These are phyloP conservation scores for Solanum habrochaites DNA, from an alignment of 257 asterid species.

Conservation along the genomic window DNA sequence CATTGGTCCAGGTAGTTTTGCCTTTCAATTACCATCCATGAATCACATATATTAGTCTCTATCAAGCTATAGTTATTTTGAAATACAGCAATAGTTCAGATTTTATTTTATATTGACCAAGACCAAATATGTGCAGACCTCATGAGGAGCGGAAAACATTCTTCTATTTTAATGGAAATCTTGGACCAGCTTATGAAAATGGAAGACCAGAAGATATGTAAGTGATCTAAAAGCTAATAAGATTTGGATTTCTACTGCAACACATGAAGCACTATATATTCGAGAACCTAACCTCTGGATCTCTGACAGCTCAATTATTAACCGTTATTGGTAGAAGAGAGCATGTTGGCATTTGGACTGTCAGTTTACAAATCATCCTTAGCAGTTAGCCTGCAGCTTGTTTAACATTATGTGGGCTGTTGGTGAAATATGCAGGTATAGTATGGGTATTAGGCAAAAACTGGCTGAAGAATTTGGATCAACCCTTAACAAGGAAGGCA, in stretches of 20 bases:
- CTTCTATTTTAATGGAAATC: constrained; percentile 91
- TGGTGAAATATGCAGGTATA: constrained; percentile 48
- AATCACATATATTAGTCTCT: neutral
- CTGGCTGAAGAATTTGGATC: constrained; percentile 91
- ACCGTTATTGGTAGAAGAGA: neutral
- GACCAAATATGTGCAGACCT: constrained; percentile 43
- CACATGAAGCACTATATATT: neutral
- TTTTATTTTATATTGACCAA: neutral
- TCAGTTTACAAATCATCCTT: neutral
- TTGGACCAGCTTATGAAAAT: constrained; percentile 74
- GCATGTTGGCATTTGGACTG: neutral
- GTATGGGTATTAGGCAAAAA: constrained; percentile 99
- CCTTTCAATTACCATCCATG: neutral
- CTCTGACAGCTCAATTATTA: neutral
- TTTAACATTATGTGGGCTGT: neutral
- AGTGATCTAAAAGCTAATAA: constrained; percentile 16
- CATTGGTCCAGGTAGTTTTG: constrained; percentile 59
- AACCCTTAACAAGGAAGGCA: constrained; percentile 66
- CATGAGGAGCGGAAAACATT: constrained; percentile 58
- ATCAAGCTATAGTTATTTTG: neutral
- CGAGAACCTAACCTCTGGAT: neutral
- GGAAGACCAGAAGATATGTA: constrained; percentile 96
- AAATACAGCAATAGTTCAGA: neutral
- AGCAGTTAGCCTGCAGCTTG: neutral
- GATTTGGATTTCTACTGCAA: neutral